Percentiles rank a stretch among this genome's conserved stretches.
These are phyloP conservation scores for Talaromyces marneffei DNA, from an alignment of 2,329 filamentous ascomycete genomes.

Conservation along the genomic window DNA sequence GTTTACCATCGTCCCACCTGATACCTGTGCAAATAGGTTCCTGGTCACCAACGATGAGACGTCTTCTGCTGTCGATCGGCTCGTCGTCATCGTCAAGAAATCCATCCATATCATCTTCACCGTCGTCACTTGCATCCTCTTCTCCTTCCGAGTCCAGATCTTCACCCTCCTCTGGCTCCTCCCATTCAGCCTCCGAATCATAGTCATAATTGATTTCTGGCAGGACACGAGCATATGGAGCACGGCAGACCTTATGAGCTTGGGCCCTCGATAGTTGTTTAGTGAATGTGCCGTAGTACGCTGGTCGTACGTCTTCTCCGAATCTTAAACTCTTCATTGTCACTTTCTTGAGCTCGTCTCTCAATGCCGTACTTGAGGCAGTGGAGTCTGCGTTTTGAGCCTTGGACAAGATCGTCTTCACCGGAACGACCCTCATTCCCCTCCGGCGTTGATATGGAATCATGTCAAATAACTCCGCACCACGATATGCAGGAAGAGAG, in stretches of 20 bases:
- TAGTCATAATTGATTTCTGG: constrained; percentile 59
- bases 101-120: constrained; percentile 80
- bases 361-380: constrained; percentile 21
- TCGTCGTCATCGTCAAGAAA: constrained; percentile 82
- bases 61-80: constrained; percentile 49
- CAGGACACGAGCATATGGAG: constrained; percentile 48
- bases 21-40: constrained; percentile 73
- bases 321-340: constrained; percentile 56
- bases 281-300: constrained; percentile 59
- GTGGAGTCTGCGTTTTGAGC: constrained; percentile 44
- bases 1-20: constrained; percentile 65
- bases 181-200: constrained; percentile 61
- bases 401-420: constrained; percentile 57
- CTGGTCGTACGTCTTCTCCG: constrained; percentile 56
- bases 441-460: constrained; percentile 33
- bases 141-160: constrained; percentile 61
- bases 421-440: constrained; percentile 34
- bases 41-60: constrained; percentile 60
- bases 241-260: constrained; percentile 46
- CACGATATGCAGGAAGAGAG: constrained; percentile 23
- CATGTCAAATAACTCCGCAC: constrained; percentile 33
- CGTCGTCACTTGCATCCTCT: constrained; percentile 56
- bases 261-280: constrained; percentile 38
- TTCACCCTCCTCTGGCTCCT: constrained; percentile 66
- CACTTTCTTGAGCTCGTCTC: constrained; percentile 43